Evolutionary conservation across 1,284 basidiomycete genomes (phyloP), one percentile per base, ranked within the genome.

Genomic region (Xerocomus minutiporus): DNA sequence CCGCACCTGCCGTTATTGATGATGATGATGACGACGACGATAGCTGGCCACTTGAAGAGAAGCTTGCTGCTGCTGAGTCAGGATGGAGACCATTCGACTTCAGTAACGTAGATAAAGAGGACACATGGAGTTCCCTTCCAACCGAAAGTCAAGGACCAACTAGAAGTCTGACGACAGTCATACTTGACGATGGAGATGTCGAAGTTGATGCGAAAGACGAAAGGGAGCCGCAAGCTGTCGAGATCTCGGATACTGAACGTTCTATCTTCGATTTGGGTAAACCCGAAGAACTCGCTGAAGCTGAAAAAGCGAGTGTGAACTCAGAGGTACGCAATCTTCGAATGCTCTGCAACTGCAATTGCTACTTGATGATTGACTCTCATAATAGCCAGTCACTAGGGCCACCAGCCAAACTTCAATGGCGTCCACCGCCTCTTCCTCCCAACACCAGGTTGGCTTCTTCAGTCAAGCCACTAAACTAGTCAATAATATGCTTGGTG

Each of bases 121-220:
- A 87, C 57, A 85, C 86, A 11, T 87, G 86, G 86, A 86, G 83
- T 58, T 82, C 82, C 13, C 63, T 78, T 44, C 81, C 81, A n/a
- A 79, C 78, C 6, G 73, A 78, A 52, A 81, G 77, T 57, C 77
- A 77, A 25, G 73, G 68, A 13, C 62, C 61, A 11, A 70, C 66
- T 9, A 61, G 62, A 48, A 64, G 45, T 26, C 56, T 70, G 29
- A 51, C 55, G 6, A 13, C 49, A 8, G 57, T 51, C 35, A 61
- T 53, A 48, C 51, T 60, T 13, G 59, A 61, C 34, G 51, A 52
- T 12, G 34, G 11, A 38, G 50, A 49, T 23, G n/a, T 38, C 9
- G 51, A 56, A 41, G 43, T 11, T 25, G 52, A 53, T 34, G 13
- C 43, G 35, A 54, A 52, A n/a, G 50, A 61, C 8, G 59, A 55